Percentiles rank a stretch among this genome's conserved stretches.
Evolutionary conservation across 768 basidiomycete species (phyloP).

Genomic region (Termitomyces heimii): DNA sequence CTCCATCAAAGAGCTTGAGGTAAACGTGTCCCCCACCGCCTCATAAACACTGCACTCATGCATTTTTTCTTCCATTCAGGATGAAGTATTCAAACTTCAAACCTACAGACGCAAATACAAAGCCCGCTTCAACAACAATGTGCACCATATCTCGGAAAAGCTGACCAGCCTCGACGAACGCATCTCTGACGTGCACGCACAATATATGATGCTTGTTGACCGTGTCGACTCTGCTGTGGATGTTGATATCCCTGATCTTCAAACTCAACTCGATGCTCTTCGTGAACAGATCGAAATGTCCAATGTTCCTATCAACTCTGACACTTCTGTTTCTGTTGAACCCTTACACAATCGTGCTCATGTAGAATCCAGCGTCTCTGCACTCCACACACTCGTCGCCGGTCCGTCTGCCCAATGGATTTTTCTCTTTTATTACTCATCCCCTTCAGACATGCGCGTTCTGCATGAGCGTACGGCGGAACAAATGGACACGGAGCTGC

Average conservation of each 20-base stretch:
- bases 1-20: constrained; percentile 15
- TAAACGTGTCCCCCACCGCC: constrained; percentile 1
- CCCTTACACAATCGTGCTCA: constrained; percentile 19
- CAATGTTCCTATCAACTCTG: neutral
- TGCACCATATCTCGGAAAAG: constrained; percentile 32
- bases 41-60: neutral
- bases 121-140: constrained; percentile 33
- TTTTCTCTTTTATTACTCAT: constrained; percentile 5
- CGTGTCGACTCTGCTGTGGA: constrained; percentile 25
- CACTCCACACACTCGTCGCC: constrained; percentile 31
- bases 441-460: constrained; percentile 35
- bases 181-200: constrained; percentile 30
- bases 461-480: constrained; percentile 36
- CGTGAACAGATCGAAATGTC: constrained; percentile 21
- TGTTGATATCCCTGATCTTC: constrained; percentile 27
- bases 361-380: constrained; percentile 25
- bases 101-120: constrained; percentile 33
- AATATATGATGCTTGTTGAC: constrained; percentile 28
- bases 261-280: constrained; percentile 31
- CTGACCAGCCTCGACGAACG: constrained; percentile 34
- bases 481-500: constrained; percentile 41
- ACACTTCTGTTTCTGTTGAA: neutral
- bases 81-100: constrained; percentile 33
- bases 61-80: constrained; percentile 14
- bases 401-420: constrained; percentile 26